Evolutionary conservation across 108 stramenopile species (phyloP).

Genomic region (Cyclotella cryptica): DNA sequence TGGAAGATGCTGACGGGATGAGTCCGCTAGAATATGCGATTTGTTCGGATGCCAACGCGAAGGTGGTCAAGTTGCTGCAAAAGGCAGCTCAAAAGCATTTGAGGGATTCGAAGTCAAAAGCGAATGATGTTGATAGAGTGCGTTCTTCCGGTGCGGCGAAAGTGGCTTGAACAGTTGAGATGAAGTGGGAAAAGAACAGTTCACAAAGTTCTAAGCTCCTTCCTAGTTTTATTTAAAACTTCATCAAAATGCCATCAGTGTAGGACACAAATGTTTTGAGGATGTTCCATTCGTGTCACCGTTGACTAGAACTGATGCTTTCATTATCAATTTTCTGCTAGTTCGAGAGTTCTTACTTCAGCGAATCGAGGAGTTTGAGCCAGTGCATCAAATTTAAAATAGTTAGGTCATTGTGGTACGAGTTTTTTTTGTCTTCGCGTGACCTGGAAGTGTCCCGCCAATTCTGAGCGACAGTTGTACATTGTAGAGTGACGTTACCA

Average conservation of each 20-base stretch:
- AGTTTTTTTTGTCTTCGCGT: neutral
- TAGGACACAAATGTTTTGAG: too few relatives aligned
- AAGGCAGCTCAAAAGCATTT: conserved; percentile 46
- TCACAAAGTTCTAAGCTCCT: too few relatives aligned
- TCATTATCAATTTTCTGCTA: too few relatives aligned
- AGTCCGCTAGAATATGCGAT: conserved; percentile 53
- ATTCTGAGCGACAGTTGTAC: neutral
- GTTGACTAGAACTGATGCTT: too few relatives aligned
- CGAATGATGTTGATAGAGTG: neutral
- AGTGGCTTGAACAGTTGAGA: neutral
- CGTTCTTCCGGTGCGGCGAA: neutral
- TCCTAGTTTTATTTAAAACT: too few relatives aligned
- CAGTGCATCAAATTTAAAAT: too few relatives aligned
- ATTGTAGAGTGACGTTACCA: too few relatives aligned
- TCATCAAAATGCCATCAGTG: too few relatives aligned
- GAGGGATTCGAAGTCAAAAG: conserved; percentile 16
- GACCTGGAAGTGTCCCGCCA: neutral
- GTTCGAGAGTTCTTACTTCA: too few relatives aligned
- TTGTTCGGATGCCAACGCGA: conserved; percentile 28
- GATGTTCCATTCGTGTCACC: too few relatives aligned
- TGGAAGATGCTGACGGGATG: conserved; percentile 48
- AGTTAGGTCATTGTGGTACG: neutral
- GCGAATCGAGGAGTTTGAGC: too few relatives aligned
- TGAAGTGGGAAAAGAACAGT: too few relatives aligned
- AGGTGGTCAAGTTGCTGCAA: conserved; percentile 45